Percentiles rank a stretch among this genome's conserved stretches.
phyloP scores from a whole-genome alignment of 371 early-diverging fungal genomes.

The Mucor circinelloides region DNA sequence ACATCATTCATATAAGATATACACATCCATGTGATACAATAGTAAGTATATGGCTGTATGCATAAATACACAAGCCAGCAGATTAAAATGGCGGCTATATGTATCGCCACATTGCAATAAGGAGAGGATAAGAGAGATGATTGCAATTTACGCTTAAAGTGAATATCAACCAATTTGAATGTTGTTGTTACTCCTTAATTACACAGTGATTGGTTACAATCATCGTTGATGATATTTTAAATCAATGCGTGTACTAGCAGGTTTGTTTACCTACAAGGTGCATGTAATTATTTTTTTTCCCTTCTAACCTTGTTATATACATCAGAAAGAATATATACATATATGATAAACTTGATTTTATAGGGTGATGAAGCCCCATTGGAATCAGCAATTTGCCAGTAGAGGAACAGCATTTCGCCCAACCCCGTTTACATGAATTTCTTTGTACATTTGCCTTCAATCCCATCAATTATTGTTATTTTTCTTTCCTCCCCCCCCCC shows the following conservation, averaged over 20 bases:
- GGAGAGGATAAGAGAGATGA: neutral
- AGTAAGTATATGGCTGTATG: neutral
- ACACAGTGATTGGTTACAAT: conserved; percentile 1
- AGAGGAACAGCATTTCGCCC: neutral
- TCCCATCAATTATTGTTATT: neutral
- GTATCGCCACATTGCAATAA: neutral
- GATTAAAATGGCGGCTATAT: neutral
- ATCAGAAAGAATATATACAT: neutral
- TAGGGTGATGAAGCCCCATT: neutral
- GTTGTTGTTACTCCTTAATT: conserved; percentile 3
- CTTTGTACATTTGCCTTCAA: neutral
- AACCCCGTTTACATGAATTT: neutral
- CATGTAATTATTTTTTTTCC: conserved; percentile 2
- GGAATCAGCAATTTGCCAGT: neutral
- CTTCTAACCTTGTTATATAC: conserved; percentile 1
- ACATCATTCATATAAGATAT: neutral
- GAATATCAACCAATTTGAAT: conserved; percentile 2
- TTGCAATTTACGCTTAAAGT: conserved; percentile 3
- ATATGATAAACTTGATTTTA: neutral
- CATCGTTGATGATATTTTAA: conserved; percentile 3
- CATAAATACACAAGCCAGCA: neutral
- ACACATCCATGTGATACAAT: neutral
- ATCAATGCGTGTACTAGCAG: conserved; percentile 7
- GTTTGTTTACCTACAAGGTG: conserved; percentile 10
- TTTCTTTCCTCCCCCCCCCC: neutral